Base-by-base conservation (phyloP, 768 basidiomycete genomes). In the Leccinum olivaceopallidum region DNA sequence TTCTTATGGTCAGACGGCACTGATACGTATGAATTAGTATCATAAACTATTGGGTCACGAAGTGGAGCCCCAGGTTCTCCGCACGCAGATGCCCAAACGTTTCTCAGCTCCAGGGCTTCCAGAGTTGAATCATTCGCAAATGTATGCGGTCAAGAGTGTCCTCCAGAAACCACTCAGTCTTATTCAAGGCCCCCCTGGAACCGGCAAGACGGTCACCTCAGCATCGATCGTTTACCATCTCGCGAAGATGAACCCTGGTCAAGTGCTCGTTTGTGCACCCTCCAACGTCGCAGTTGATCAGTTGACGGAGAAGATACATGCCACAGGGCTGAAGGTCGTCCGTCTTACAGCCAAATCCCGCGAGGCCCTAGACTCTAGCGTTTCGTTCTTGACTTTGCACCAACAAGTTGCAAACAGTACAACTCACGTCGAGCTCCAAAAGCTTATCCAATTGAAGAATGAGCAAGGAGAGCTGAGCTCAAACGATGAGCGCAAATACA, bases 201-300 rank as follows among this genome's bases (percentile, higher is more conserved):
- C 97, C 1, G 95, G 97, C 49, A 99, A 99, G 78, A 99, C 97
- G 2, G 97, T 99, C 57, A 99, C 97, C 0, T 99, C 97, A 9
- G 97, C 97, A 10, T 98, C 97, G 4, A 95, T 97, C 66, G 97
- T 99, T 50, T 93, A 98, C 75, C 96, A 99, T 72, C 87, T 99
- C 20, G 95, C 95, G 44, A 98, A 98, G 80, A 98, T 99, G 96
- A 98, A 98, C 71, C 95, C 95, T 0, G 96, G 96, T 54, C 97
- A 98, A 76, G 97, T 99, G 47, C 91, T 99, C 55, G 97, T 99
- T 63, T 95, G 95, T 72, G 97, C 97, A 8, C 97, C 97, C 0
- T 98, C 96, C 56, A 99, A 99, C 77, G 97, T 99, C 67, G 97
- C 97, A 51, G 97, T 99, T 60, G 97, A 99, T 71, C 97, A 99